Base-by-base conservation (phyloP, 176 grass and related monocot genomes). In the Musa troglodytarum region DNA sequence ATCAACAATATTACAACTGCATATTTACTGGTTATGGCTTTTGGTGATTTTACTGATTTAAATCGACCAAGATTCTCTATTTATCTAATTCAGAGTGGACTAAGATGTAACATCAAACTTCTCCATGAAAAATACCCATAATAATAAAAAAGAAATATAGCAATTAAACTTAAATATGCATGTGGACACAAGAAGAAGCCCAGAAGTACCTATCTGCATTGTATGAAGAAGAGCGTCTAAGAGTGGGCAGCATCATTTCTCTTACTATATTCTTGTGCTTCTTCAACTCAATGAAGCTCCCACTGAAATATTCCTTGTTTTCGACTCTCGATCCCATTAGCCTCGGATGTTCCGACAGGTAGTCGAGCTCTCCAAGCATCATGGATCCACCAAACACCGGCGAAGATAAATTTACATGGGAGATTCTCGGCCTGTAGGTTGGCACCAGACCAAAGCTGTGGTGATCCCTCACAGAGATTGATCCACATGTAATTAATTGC, bases 221-320 rank as follows among this genome's bases (percentile, higher is more conserved):
- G 64, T 89, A 94, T 20, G 95, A 99, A 79, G 90, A 94, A 70
- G 95, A 97, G 74, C 90, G 81, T 70, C 91, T 97, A 52, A 97
- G 90, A 5, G 29, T 75, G 17, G 94, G 85, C 63, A 78, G 85
- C 63, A 78, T 78, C 24, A 65, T 83, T 77, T 93, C 86, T 61
- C 67, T 58, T 2, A 87, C 74, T 79, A 78, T 77, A 0, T 93
- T 88, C 74, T 80, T 87, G 58, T 84, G 78, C 74, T 68, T 86
- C 73, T 94, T 94, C 6, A 88, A 89, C 69, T 99, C 95, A 10
- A 99, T 82, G 69, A 99, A 75, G 82, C 91, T 92, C 34, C 91
- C 91, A 61, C 95, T 94, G 64, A 99, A 94, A 64, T 88, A 94
- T 25, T 99, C 95, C 76, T 94, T 99, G 25, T 99, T 91, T 82